Evolutionary conservation across 2,329 filamentous ascomycete species (phyloP), one percentile per base, ranked within the genome.

Genomic region (Verticillium nubilum): DNA sequence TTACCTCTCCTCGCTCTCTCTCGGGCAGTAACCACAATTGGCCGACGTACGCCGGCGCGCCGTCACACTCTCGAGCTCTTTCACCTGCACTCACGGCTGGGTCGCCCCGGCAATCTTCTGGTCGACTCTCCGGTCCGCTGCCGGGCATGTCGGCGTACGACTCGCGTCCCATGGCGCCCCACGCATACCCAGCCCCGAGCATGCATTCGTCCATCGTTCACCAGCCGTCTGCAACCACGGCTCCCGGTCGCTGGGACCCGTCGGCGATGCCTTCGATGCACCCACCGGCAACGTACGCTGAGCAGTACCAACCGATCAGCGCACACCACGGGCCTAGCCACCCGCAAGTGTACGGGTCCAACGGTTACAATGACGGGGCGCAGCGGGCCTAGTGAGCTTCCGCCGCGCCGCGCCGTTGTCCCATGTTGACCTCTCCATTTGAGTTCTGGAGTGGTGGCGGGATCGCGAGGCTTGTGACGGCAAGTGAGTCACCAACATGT

Each of bases 1-100:
- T 85, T 29, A 74, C 80, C 0, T 85, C 82, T 9, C 82, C 82
- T 0, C 74, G 82, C 1, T 82, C 81, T 2, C 71, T 85, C 2
- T 75, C 79, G 0, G 79, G 79, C 2, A 76, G 76, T 1, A 73
- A 77, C 4, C 70, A 78, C 1, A 72, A 73, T n/a, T 85, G 82
- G 83, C 72, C 72, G 1, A 69, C 76, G 0, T 83, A 83, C 65
- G 70, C 75, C 15, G 65, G 73, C 1, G 63, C 72, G 2, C 69
- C 73, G 1, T 65, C 69, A 1, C 62, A 72, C 7, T 67, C 68
- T 7, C 77, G 81, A n/a, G 73, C 79, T 0, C 70, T 85, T 50
- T 80, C 78, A 0, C 77, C 78, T 1, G 66, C 67, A 0, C 61
- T 76, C 26, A 77, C 78, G 61, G 68, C 73, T 0, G 69, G 68